Evolutionary conservation across 2,329 filamentous ascomycete species (phyloP), one percentile per base, ranked within the genome.

Genomic region (Colletotrichum chlorophyti): DNA sequence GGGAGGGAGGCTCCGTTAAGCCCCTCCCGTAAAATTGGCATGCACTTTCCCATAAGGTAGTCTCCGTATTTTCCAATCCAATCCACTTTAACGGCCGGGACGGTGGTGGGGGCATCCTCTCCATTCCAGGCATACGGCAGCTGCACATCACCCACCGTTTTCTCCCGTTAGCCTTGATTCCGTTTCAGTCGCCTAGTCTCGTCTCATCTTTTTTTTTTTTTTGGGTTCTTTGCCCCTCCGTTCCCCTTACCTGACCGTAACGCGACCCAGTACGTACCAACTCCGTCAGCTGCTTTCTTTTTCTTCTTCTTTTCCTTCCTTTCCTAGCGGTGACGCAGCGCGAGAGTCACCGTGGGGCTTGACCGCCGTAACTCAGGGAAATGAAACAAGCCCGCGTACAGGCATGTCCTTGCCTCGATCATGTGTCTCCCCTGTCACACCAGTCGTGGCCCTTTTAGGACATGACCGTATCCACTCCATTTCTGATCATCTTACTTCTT

Each of bases 381-480:
- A 63, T 63, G 61, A 63, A 61, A 63, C 61, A 59, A 54, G 55
- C 55, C 51, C 14, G 40, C 41, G 17, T 29, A 52, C 55, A 35
- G 46, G 57, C 41, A 15, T 4, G 2, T 9, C 43, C 52, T 26
- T 57, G 45, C 38, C 24, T 11, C 17, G n/a, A 42, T 21, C 55
- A 35, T 59, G 43, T 40, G 43, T 17, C 43, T 29, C 57, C 51
- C 55, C 55, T 59, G 55, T 54, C 42, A 45, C 38, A 35, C 47
- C 32, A 45, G 27, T 21, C 31, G 15, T 19, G 41, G 27, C 15
- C 41, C 23, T 45, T 15, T 23, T 17, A 29, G 26, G 10, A 12
- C 47, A 12, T 15, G 12, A 37, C 43, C 29, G 42, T 35, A 49
- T 49, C 32, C 34, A 49, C 45, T 32, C 14, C 21, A 21, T 12